Evolutionary conservation across 495 filamentous ascomycete genomes (phyloP), one percentile per base, ranked within the genome.

Genomic region (Tricharina praecox): DNA sequence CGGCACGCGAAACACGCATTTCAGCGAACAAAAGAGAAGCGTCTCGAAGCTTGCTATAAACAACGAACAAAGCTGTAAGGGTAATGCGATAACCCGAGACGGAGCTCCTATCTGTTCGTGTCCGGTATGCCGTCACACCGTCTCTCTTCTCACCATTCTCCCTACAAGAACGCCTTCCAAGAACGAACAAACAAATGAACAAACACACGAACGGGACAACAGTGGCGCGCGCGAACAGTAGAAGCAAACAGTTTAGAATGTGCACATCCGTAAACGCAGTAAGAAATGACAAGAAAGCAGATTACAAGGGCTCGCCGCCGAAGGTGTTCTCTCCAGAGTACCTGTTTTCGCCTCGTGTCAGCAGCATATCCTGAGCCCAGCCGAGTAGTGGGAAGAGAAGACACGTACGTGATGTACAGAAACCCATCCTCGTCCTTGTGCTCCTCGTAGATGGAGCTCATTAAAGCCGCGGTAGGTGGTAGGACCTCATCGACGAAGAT

Each of bases 291-390:
- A n/a, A n/a, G 20, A 5, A 43, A 21, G 24, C 23, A 36, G 49
- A 57, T 58, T 47, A 58, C 55, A 58, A 58, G 33, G 50, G 39
- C 44, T 71, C 77, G n/a, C n/a, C n/a, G 58, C 90, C 90, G 62
- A 99, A 99, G 21, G 90, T 99, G 75, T 99, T 99, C 76, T 99
- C 90, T 68, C 90, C 90, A 30, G 90, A 95, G 74, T 96, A 96
- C 57, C 86, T 93, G 62, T n/a, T n/a, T n/a, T n/a, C n/a, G n/a
- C n/a, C n/a, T n/a, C n/a, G n/a, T n/a, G n/a, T n/a, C n/a, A n/a
- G n/a, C n/a, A n/a, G n/a, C n/a, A n/a, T n/a, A n/a, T n/a, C n/a
- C n/a, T n/a, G n/a, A n/a, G n/a, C n/a, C n/a, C n/a, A n/a, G n/a
- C n/a, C n/a, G n/a, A n/a, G n/a, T n/a, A n/a, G n/a, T n/a, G n/a